Evolutionary conservation across 352 stramenopile species (phyloP).

Genomic region (Globisporangium camurandrum): DNA sequence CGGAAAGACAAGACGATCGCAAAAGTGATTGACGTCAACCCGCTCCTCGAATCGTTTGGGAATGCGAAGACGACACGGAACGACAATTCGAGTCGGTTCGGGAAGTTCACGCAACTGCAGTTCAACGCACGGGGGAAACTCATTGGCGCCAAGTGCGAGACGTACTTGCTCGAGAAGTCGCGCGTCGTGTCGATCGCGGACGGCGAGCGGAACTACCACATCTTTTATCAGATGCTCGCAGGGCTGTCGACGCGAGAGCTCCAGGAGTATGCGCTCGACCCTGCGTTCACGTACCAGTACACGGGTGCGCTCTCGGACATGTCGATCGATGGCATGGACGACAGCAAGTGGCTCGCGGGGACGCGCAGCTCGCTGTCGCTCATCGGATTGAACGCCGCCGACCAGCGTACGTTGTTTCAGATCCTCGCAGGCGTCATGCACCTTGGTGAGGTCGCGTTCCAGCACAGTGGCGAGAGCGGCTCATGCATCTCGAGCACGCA

Average conservation of each 20-base stretch:
- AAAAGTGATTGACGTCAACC: slow-evolving; percentile 89
- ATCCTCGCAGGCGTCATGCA: slow-evolving; percentile 90
- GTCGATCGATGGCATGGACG: slow-evolving; percentile 78
- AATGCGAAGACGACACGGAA: slow-evolving; percentile 93
- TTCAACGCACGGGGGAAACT: slow-evolving; percentile 75
- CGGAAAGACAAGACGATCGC: slow-evolving; percentile 86
- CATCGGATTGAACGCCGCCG: slow-evolving; percentile 53
- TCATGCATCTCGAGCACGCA: slow-evolving; percentile 64
- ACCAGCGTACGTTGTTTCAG: slow-evolving; percentile 75
- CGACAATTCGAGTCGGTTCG: slow-evolving; percentile 89
- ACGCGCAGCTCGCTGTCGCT: slow-evolving; percentile 76
- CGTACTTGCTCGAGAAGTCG: slow-evolving; percentile 95
- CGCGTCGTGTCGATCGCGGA: slow-evolving; percentile 92
- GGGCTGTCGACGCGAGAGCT: slow-evolving; percentile 49
- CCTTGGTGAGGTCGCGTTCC: slow-evolving; percentile 94
- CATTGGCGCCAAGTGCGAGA: slow-evolving; percentile 86
- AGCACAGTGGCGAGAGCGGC: slow-evolving; percentile 54
- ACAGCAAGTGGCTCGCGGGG: slow-evolving; percentile 74
- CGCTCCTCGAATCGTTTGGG: slow-evolving; percentile 90
- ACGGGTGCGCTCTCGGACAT: slow-evolving; percentile 66
- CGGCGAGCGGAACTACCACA: slow-evolving; percentile 97
- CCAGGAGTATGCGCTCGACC: slow-evolving; percentile 57
- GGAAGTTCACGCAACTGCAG: slow-evolving; percentile 88
- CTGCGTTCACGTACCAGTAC: slow-evolving; percentile 64
- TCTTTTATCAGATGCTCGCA: slow-evolving; percentile 94